Evolutionary conservation across 805 yeast genomes (phyloP).

Genomic region (Spathaspora gorwiae): DNA sequence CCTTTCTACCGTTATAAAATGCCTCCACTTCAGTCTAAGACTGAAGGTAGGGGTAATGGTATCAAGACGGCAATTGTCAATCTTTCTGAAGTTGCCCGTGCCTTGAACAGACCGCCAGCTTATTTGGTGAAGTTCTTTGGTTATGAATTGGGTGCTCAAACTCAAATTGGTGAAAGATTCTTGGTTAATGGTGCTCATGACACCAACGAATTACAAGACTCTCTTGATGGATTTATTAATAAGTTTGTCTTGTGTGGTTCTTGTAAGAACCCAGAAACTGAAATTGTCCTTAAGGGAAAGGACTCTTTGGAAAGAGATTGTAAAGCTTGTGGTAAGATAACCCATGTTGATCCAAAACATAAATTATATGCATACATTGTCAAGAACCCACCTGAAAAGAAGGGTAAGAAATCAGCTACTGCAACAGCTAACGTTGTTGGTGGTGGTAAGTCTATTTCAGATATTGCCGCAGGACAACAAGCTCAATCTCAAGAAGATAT

Average conservation of each 20-base stretch:
- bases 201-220: slow-evolving; percentile 83
- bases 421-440: slow-evolving; percentile 87
- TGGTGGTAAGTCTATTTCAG: slow-evolving; percentile 77
- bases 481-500: slow-evolving; percentile 20
- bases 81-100: slow-evolving; percentile 88
- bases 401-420: slow-evolving; percentile 77
- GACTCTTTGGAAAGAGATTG: slow-evolving; percentile 84
- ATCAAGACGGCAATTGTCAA: slow-evolving; percentile 92
- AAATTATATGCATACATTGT: slow-evolving; percentile 81
- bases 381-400: slow-evolving; percentile 79
- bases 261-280: slow-evolving; percentile 98
- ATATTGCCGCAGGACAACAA: slow-evolving; percentile 57
- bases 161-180: slow-evolving; percentile 77
- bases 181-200: slow-evolving; percentile 95
- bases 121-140: slow-evolving; percentile 94
- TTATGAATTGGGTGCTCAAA: slow-evolving; percentile 95
- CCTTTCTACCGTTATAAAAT: slow-evolving; percentile 99
- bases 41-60: slow-evolving; percentile 99
- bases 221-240: slow-evolving; percentile 88
- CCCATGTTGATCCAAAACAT: slow-evolving; percentile 78
- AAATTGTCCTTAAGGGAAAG: slow-evolving; percentile 70
- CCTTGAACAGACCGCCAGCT: slow-evolving; percentile 87
- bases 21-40: slow-evolving; percentile 97
- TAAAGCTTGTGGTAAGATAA: slow-evolving; percentile 95
- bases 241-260: slow-evolving; percentile 90